phyloP scores from a whole-genome alignment of 768 basidiomycete species.

The Hygrocybe coccinea region DNA sequence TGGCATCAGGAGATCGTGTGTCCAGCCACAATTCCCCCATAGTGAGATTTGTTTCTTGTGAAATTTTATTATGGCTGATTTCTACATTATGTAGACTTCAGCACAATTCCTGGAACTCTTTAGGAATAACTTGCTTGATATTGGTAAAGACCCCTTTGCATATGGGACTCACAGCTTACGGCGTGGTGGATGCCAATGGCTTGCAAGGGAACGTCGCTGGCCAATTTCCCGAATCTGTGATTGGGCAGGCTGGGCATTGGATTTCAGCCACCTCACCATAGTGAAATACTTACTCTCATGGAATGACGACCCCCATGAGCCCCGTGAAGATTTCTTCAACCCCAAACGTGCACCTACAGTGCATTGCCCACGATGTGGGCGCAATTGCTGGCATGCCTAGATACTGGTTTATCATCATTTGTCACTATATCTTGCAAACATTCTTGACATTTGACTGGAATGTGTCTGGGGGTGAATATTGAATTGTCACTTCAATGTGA shows the following conservation, averaged over 20 bases:
- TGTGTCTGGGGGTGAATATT: too few species aligned
- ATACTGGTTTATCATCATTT: too few species aligned
- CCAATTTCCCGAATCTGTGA: constrained; percentile 36
- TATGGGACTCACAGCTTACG: constrained; percentile 42
- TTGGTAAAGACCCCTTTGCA: constrained; percentile 31
- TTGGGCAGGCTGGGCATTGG: constrained; percentile 45
- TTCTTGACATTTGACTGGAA: too few species aligned
- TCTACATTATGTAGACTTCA: constrained; percentile 33
- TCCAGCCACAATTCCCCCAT: constrained; percentile 18
- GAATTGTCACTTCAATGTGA: too few species aligned
- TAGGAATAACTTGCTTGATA: constrained; percentile 38
- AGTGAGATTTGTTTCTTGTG: constrained; percentile 13
- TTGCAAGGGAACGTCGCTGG: constrained; percentile 32
- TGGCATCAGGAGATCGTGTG: constrained; percentile 27
- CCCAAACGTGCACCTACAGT: constrained; percentile 21
- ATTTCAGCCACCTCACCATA: constrained; percentile 37
- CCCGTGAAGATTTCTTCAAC: constrained; percentile 36
- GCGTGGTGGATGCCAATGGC: constrained; percentile 38
- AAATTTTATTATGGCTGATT: constrained; percentile 27
- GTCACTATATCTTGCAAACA: too few species aligned
- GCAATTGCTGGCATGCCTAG: constrained; percentile 1
- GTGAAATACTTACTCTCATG: constrained; percentile 41
- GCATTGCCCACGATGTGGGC: constrained; percentile 26
- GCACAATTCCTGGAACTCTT: too few species aligned
- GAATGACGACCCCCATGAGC: constrained; percentile 33